These are phyloP conservation scores for Penicillium chermesinum DNA, from an alignment of 495 filamentous ascomycete genomes.

Conservation along the genomic window DNA sequence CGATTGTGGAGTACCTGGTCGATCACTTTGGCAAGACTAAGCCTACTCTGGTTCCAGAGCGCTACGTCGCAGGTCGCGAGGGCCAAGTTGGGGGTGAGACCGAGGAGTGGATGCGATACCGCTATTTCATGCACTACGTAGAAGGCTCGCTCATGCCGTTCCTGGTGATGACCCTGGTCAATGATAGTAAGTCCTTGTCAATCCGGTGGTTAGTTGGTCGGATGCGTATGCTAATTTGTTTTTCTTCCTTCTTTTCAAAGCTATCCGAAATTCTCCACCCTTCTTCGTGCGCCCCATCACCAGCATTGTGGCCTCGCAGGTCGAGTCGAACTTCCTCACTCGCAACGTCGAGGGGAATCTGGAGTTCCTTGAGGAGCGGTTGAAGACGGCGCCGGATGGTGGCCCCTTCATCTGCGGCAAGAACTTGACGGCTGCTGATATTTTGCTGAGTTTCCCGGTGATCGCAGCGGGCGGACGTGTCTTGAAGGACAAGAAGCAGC, in stretches of 20 bases:
- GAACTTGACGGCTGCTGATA: conserved; percentile 71
- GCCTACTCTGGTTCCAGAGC: conserved; percentile 54
- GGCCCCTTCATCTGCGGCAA: conserved; percentile 68
- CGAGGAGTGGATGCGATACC: conserved; percentile 69
- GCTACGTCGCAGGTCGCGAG: conserved; percentile 48
- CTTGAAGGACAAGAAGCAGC: conserved; percentile 43
- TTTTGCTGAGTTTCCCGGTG: conserved; percentile 73
- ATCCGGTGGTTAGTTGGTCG: not conserved
- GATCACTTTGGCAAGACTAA: conserved; percentile 58
- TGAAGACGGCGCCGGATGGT: conserved; percentile 56
- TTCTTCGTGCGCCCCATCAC: conserved; percentile 86
- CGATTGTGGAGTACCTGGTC: conserved; percentile 73
- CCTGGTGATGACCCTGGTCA: conserved; percentile 54
- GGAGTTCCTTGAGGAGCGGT: conserved; percentile 65
- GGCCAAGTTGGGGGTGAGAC: conserved; percentile 61
- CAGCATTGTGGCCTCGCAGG: conserved; percentile 53
- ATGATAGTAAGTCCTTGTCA: conserved; percentile 43
- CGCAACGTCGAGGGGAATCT: conserved; percentile 63
- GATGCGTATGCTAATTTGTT: not conserved
- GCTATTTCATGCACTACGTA: conserved; percentile 75
- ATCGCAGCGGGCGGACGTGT: conserved; percentile 44
- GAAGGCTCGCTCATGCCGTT: conserved; percentile 77
- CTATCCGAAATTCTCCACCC: conserved; percentile 60
- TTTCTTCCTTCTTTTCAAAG: conserved; percentile 23
- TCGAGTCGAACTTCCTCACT: conserved; percentile 55